phyloP scores from a whole-genome alignment of 164 flowering plant species.

The Chloranthus sessilifolius region DNA sequence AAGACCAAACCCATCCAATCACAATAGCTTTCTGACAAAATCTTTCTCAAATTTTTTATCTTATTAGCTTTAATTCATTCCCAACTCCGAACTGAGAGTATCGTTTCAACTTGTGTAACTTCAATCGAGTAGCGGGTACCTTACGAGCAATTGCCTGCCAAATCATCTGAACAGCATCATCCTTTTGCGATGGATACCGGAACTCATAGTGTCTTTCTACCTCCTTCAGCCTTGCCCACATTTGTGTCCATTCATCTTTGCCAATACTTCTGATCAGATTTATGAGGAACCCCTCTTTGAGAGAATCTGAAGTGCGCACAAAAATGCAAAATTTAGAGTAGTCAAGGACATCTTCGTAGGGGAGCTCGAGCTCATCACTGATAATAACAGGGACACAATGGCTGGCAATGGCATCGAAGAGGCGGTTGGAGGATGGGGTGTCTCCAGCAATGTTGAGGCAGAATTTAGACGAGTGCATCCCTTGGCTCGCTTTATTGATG shows the following conservation, averaged over 20 bases:
- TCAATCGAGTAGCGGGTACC: constrained; percentile 42
- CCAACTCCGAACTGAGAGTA: constrained; percentile 18
- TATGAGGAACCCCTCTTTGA: constrained; percentile 48
- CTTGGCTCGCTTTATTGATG: constrained; percentile 40
- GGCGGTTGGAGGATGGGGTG: constrained; percentile 87
- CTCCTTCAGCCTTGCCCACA: constrained; percentile 61
- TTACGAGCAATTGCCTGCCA: constrained; percentile 75
- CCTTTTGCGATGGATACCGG: constrained; percentile 55
- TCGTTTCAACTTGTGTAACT: constrained; percentile 39
- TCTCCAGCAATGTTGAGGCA: constrained; percentile 93
- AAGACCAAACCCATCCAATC: no score
- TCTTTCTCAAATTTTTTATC: no score
- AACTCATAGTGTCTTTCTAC: constrained; percentile 51
- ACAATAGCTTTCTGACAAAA: no score
- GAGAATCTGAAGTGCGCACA: constrained; percentile 64
- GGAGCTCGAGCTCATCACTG: constrained; percentile 87
- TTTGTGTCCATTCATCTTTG: constrained; percentile 68
- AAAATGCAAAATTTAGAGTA: constrained; percentile 79
- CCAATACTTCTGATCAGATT: constrained; percentile 45
- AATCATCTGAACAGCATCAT: constrained; percentile 86
- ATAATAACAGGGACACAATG: constrained; percentile 89
- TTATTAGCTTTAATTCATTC: no score
- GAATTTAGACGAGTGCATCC: constrained; percentile 83
- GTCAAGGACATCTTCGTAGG: constrained; percentile 80
- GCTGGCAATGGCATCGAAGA: constrained; percentile 85